phyloP scores from a whole-genome alignment of 108 stramenopile genomes.

The Skeletonema marinoi region DNA sequence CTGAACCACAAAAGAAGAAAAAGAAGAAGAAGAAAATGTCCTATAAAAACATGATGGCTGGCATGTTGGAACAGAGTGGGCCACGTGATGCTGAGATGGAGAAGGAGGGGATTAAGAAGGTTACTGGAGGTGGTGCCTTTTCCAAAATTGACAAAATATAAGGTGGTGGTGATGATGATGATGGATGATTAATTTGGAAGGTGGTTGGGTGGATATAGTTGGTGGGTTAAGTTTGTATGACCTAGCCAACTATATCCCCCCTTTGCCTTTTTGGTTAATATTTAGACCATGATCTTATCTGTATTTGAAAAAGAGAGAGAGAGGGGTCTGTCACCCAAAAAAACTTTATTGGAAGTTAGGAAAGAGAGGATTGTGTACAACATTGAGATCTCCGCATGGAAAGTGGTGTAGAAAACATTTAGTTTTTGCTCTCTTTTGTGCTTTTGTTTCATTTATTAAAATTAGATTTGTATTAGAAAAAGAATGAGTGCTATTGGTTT shows the following conservation, averaged over 20 bases:
- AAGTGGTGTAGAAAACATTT: neutral
- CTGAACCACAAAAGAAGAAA: conserved; percentile 54
- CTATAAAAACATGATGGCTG: conserved; percentile 87
- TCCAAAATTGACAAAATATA: conserved; percentile 91
- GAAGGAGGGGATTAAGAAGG: conserved; percentile 73
- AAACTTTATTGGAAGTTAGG: neutral
- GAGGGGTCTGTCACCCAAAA: neutral
- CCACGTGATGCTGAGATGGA: conserved; percentile 64
- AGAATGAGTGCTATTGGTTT: neutral
- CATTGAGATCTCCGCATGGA: neutral
- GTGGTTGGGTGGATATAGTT: neutral
- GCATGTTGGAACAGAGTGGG: conserved; percentile 56
- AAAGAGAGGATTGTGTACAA: neutral
- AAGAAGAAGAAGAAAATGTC: conserved; percentile 90
- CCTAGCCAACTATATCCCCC: neutral
- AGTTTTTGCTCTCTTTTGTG: neutral
- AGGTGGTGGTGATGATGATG: neutral
- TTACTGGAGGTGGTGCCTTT: conserved; percentile 87
- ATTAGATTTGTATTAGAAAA: conserved; percentile 2
- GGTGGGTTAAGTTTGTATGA: neutral
- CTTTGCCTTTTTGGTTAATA: neutral
- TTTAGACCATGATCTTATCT: neutral
- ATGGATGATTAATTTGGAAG: neutral
- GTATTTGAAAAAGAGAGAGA: neutral
- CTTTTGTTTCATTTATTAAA: neutral